Evolutionary conservation across 352 stramenopile species (phyloP).

Genomic region (Aphanomyces astaci): DNA sequence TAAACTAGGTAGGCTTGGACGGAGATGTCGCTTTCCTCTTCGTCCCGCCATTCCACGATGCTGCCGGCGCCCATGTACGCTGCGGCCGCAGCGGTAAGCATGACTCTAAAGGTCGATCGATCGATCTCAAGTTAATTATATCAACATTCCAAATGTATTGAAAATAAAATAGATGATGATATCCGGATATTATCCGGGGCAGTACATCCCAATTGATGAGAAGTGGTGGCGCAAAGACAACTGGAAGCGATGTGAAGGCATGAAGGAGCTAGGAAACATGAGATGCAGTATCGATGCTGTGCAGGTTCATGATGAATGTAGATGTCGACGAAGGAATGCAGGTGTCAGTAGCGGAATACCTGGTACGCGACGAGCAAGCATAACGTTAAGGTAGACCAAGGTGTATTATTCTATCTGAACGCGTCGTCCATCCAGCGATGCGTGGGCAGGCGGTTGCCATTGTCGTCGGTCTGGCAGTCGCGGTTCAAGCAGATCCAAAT

Average conservation of each 20-base stretch:
- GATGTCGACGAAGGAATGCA: too few relatives aligned
- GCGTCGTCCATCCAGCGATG: slow-evolving; percentile 72
- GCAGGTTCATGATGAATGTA: too few relatives aligned
- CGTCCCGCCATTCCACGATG: slow-evolving; percentile 10
- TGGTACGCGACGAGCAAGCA: too few relatives aligned
- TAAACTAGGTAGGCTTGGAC: slow-evolving; percentile 60
- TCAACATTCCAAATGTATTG: background rate
- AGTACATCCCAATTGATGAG: too few relatives aligned
- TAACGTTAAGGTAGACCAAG: too few relatives aligned
- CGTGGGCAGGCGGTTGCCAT: slow-evolving; percentile 73
- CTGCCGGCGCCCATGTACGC: slow-evolving; percentile 4
- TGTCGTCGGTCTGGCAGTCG: slow-evolving; percentile 80
- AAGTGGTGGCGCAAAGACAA: too few relatives aligned
- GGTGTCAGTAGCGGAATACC: too few relatives aligned
- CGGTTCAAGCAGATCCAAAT: slow-evolving; percentile 86
- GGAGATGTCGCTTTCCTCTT: background rate
- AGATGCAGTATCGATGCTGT: too few relatives aligned
- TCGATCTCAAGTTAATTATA: background rate
- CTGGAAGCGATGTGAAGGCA: too few relatives aligned
- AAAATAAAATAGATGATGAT: too few relatives aligned
- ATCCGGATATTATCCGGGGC: too few relatives aligned
- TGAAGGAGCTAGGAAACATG: too few relatives aligned
- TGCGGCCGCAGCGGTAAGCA: background rate
- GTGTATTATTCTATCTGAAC: background rate
- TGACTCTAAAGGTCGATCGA: background rate